Base-by-base conservation (phyloP, 2,329 filamentous ascomycete species). In the Blastomyces silverae region DNA sequence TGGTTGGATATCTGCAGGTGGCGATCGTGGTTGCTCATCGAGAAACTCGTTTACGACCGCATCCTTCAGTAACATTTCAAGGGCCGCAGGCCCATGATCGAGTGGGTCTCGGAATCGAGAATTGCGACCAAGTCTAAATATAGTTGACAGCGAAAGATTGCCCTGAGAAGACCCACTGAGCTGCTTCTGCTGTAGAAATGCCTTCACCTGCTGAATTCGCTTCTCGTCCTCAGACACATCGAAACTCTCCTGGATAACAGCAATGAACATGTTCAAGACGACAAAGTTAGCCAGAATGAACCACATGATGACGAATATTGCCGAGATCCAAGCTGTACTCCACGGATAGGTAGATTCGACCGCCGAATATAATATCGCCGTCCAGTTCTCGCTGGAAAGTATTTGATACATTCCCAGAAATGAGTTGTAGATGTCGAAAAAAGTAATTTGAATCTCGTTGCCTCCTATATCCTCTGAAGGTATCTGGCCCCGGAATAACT, bases 201-300 rank as follows among this genome's bases (percentile, higher is more conserved):
- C 91, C 72, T 92, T 93, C 66, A 99, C 92, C 78, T 99, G 95
- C 74, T 97, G 91, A 67, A 97, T 79, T 25, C 95, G 91, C 78
- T 99, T 99, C 76, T 97, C 92, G 74, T 99, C 95, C 75, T 99
- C 94, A 3, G 92, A 96, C 34, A 99, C 92, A 78, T 99, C 94
- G 74, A 99, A 99, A 73, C 96, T 99, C 74, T 99, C 94, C 76
- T 99, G 94, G 69, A 99, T 99, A 79, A 99, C 94, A 82, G 94
- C 94, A 90, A 99, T 97, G 82, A 99, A 99, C 94, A 99, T 99
- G 74, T 97, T 99, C 80, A 99, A 80, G 67, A 97, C 85, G 78
- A 99, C 96, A 74, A 97, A 93, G 76, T 95, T 97, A 6, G 92
- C 85, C 55, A 99, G 83, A 65, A 96, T 94, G 77, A 96, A 97